phyloP scores from a whole-genome alignment of 306 rosid genomes.

The Ormosia semicastrata region DNA sequence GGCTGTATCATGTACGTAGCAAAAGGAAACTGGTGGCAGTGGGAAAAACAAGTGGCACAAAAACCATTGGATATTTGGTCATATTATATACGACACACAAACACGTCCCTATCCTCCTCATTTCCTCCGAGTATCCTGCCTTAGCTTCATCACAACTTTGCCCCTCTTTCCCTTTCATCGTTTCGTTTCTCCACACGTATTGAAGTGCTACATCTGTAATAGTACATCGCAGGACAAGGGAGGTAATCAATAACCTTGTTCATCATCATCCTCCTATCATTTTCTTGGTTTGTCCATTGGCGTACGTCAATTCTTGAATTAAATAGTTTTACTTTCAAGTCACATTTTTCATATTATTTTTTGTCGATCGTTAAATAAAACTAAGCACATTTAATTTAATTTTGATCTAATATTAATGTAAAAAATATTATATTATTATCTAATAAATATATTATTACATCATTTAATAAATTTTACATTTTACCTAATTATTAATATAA shows the following conservation, averaged over 20 bases:
- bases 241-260: neutral
- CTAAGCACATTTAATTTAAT: neutral
- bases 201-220: neutral
- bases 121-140: conserved; percentile 7
- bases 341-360: neutral
- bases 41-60: conserved; percentile 43
- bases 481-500: too few species aligned
- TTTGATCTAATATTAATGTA: too few species aligned
- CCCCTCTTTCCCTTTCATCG: conserved; percentile 6
- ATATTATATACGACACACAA: neutral
- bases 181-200: conserved; percentile 23
- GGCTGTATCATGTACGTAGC: neutral
- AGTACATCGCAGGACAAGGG: neutral
- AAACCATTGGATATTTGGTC: conserved; percentile 35
- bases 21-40: conserved; percentile 34
- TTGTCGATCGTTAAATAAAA: neutral
- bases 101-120: conserved; percentile 5
- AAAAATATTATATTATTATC: too few species aligned
- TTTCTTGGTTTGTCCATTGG: neutral
- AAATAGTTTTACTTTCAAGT: neutral
- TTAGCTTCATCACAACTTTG: neutral
- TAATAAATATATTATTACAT: too few species aligned
- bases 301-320: neutral
- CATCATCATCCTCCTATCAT: neutral
- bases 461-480: too few species aligned